These are phyloP conservation scores for Yamadazyma oceani DNA, from an alignment of 1,139 yeast species.

Conservation along the genomic window DNA sequence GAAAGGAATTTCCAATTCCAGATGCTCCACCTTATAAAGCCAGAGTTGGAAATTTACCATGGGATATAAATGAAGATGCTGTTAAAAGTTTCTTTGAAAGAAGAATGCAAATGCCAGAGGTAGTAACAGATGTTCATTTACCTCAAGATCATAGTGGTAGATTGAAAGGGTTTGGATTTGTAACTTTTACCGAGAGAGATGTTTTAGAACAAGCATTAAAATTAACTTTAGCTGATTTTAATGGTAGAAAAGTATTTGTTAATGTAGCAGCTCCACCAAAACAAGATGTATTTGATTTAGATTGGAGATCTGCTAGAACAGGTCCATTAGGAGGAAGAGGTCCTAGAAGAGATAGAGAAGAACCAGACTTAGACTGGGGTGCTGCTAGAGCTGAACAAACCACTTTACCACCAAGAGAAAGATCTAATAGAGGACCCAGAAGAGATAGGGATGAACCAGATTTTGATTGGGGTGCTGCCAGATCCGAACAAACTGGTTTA, in stretches of 20 bases:
- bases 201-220: conserved; percentile 69
- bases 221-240: conserved; percentile 61
- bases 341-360: conserved; percentile 31
- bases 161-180: conserved; percentile 84
- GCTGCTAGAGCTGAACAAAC: conserved; percentile 31
- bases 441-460: conserved; percentile 47
- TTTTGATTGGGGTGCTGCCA: conserved; percentile 56
- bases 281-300: conserved; percentile 46
- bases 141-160: conserved; percentile 70
- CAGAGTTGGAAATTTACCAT: conserved; percentile 80
- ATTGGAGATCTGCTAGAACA: conserved; percentile 47
- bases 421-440: conserved; percentile 24
- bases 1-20: conserved; percentile 82
- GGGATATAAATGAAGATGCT: conserved; percentile 71
- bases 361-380: conserved; percentile 61
- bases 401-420: conserved; percentile 29
- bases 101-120: conserved; percentile 50
- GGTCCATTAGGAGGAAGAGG: conserved; percentile 35
- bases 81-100: conserved; percentile 68
- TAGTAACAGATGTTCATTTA: conserved; percentile 59
- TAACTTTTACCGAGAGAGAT: conserved; percentile 69
- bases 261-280: conserved; percentile 88
- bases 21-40: conserved; percentile 92
- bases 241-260: conserved; percentile 78
- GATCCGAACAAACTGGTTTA: conserved; percentile 27